Conservation (phyloP, 352 stramenopile genomes). For the Detonula confervacea region DNA sequence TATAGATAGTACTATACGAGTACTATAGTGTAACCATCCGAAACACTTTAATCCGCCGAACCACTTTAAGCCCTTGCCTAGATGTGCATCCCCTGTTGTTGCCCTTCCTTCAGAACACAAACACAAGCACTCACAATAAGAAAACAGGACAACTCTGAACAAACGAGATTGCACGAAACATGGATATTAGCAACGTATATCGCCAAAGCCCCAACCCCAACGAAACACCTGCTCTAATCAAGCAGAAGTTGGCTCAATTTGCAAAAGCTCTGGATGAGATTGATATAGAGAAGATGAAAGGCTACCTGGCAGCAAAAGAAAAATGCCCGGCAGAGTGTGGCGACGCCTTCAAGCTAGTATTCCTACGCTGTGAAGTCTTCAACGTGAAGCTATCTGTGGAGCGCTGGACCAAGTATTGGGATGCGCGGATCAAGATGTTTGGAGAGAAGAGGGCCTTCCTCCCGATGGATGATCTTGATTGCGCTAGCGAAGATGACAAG, state of each 20-base stretch:
- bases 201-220: background rate
- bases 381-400: background rate
- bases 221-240: background rate
- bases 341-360: constrained; percentile 2
- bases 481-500: constrained; percentile 30
- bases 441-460: constrained; percentile 11
- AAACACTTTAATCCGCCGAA: too few relatives aligned
- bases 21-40: too few relatives aligned
- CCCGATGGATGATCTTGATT: constrained; percentile 10
- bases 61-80: too few relatives aligned
- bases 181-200: background rate
- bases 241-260: constrained; percentile 6
- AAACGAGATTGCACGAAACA: too few relatives aligned
- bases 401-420: background rate
- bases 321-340: constrained; percentile 1
- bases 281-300: background rate
- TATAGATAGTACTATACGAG: too few relatives aligned
- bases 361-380: constrained; percentile 16
- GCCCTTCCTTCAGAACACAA: too few relatives aligned
- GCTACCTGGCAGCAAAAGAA: background rate
- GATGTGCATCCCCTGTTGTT: too few relatives aligned
- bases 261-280: background rate
- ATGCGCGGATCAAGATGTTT: background rate
- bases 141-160: too few relatives aligned
- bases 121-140: too few relatives aligned